Evolutionary conservation across 352 stramenopile genomes (phyloP), one percentile per base, ranked within the genome.

Genomic region (Globisporangium irregulare): DNA sequence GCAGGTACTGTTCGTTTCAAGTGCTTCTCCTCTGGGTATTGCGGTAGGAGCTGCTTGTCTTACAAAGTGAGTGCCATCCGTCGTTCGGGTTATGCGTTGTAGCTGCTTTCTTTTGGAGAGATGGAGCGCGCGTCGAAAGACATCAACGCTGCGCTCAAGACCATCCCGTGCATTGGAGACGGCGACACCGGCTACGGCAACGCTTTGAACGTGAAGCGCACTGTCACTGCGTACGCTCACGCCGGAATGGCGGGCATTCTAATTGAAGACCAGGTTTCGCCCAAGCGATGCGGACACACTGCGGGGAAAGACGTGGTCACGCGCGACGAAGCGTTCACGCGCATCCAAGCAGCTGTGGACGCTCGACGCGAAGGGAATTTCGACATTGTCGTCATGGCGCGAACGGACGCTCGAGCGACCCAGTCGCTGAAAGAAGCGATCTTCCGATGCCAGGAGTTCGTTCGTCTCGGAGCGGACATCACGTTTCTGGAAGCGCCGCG

Each of bases 401-500:
- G 94, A 50, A 99, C 97, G 0, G 97, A 99, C 75, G 88, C 95
- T 10, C 78, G 97, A 46, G 91, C 78, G 24, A 96, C 85, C 14
- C 78, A 98, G 53, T 93, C 88, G 51, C 74, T 98, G 50, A 82
- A 98, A 24, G 95, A 98, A 74, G 95, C 93, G 29, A 93, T 99
- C 58, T 79, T 86, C 58, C 84, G 97, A 36, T 98, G 93, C 80
- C 76, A 95, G 27, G 90, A 93, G 62, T 99, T 98, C 69, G 75
- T 80, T 57, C 86, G 94, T 25, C 86, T 93, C 15, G 94, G 96
- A 6, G 95, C 92, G 55, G 96, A 99, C 72, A 98, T 98, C 68
- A 98, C 94, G 15, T 99, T 99, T 72, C 71, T 99, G 7, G 97
- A 99, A 64, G 93, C 95, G 5, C 95, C 93, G 1, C 82, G 90